Evolutionary conservation across 1,139 yeast genomes (phyloP), one percentile per base, ranked within the genome.

Genomic region (Candida sp.): DNA sequence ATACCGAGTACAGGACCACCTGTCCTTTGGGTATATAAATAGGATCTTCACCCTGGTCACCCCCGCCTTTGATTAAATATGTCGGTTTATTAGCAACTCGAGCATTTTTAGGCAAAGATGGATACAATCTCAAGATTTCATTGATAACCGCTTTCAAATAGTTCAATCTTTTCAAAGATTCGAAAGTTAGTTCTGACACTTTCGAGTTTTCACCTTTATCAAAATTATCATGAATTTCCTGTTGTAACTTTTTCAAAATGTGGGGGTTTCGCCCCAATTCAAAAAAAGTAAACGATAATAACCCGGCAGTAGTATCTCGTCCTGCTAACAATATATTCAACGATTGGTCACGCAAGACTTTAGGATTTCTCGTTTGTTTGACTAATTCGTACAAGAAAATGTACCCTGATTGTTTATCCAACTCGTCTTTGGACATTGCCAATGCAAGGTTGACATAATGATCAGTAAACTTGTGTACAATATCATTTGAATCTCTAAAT

Each of bases 301-400:
- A 62, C 3, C 79, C 76, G 1, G 84, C 83, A 19, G 84, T 79
- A 36, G 84, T 79, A 55, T 78, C 82, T 54, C 83, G 66, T 12
- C 81, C 82, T 21, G 83, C 83, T 23, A 78, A 61, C 45, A 79
- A 60, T 48, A 79, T 73, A 50, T 76, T 77, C 51, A 79, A 61
- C 33, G 75, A 65, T 56, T 78, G 82, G 52, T 77, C 81, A 40
- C 80, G 68, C 50, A 79, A 68, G 12, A 70, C 64, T 34, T 53
- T 58, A 5, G 77, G 79, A 54, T 79, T 73, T 44, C 73, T 66
- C 1, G 82, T 76, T 49, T 74, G 74, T 53, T 75, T 74, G 30
- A 64, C 75, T 49, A 79, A 66, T 51, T 76, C 82, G 47, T 73
- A 73, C 50, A 78, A 66, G 55, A 79, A 77, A 21, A 75, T 66